A percentile compares a stretch with the other conserved stretches of the same genome.
Evolutionary conservation across 257 asterid genomes (phyloP).

Genomic region (Solanum ossicruentum): DNA sequence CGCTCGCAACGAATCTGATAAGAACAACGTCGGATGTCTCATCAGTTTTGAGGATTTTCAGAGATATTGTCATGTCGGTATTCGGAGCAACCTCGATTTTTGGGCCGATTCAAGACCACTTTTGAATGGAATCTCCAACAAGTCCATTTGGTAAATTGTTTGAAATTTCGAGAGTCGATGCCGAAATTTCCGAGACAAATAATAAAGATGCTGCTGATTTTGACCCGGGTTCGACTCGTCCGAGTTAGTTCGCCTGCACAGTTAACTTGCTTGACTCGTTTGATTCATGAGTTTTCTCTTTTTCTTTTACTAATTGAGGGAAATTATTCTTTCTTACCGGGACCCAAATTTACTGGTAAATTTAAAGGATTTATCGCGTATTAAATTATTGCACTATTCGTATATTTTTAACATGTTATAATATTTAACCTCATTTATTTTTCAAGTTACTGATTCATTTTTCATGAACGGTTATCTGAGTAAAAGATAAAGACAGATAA

Average conservation of each 20-base stretch:
- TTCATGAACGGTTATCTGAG: background rate
- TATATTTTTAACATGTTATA: background rate
- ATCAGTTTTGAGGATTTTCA: conserved; percentile 38
- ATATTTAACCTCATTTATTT: background rate
- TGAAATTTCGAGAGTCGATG: background rate
- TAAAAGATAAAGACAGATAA: background rate
- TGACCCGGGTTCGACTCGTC: conserved; percentile 3
- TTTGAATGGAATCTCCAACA: conserved; percentile 20
- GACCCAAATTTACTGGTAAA: background rate
- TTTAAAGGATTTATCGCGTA: background rate
- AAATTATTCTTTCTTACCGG: background rate
- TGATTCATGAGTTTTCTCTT: background rate
- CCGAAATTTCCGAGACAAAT: background rate
- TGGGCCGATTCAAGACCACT: conserved; percentile 62
- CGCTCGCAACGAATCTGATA: conserved; percentile 27
- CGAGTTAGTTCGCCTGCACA: background rate
- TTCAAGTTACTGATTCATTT: background rate
- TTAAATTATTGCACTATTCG: background rate
- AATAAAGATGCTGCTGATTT: background rate
- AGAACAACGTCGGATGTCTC: conserved; percentile 15
- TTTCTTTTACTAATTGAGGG: background rate
- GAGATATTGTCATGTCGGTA: conserved; percentile 29
- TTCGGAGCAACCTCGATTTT: conserved; percentile 24
- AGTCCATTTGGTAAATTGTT: background rate
- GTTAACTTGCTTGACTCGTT: background rate